phyloP scores from a whole-genome alignment of 805 yeast species.

The Wickerhamomyces alni region DNA sequence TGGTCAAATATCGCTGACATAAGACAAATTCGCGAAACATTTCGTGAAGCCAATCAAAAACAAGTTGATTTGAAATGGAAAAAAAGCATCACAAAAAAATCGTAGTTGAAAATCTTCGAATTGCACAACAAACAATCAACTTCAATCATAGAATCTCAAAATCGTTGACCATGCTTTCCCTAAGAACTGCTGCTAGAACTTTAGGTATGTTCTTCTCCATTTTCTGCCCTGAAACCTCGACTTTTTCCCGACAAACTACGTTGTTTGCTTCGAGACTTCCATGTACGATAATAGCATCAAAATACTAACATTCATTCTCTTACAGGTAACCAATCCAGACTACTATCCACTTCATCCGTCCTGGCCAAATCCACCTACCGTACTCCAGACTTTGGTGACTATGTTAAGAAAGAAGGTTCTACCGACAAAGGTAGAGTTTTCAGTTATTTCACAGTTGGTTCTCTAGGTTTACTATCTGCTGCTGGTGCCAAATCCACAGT shows the following conservation, averaged over 20 bases:
- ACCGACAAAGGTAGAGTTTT: slow-evolving; percentile 77
- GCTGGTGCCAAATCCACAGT: slow-evolving; percentile 96
- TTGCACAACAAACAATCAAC: slow-evolving; percentile 2
- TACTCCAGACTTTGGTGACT: slow-evolving; percentile 84
- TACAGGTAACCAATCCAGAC: slow-evolving; percentile 23
- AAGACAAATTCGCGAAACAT: neutral
- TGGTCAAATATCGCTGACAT: neutral
- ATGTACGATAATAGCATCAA: no score
- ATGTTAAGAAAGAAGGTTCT: slow-evolving; percentile 65
- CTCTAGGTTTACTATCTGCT: slow-evolving; percentile 83
- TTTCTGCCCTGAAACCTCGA: neutral
- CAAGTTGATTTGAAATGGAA: slow-evolving; percentile 20
- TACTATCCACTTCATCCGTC: slow-evolving; percentile 32
- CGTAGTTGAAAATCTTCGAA: neutral
- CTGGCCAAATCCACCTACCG: slow-evolving; percentile 70
- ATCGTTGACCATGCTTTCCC: slow-evolving; percentile 20
- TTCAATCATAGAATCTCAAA: neutral
- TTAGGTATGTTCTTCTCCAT: slow-evolving; percentile 16
- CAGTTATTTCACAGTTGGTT: slow-evolving; percentile 96
- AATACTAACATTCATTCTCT: slow-evolving; percentile 8
- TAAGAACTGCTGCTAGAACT: slow-evolving; percentile 23
- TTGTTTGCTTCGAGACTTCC: no score
- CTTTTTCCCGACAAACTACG: no score
- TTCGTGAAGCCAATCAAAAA: slow-evolving; percentile 20
- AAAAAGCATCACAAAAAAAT: slow-evolving; percentile 6